phyloP scores from a whole-genome alignment of 202 grass and related monocot genomes.

The Carex arenaria region DNA sequence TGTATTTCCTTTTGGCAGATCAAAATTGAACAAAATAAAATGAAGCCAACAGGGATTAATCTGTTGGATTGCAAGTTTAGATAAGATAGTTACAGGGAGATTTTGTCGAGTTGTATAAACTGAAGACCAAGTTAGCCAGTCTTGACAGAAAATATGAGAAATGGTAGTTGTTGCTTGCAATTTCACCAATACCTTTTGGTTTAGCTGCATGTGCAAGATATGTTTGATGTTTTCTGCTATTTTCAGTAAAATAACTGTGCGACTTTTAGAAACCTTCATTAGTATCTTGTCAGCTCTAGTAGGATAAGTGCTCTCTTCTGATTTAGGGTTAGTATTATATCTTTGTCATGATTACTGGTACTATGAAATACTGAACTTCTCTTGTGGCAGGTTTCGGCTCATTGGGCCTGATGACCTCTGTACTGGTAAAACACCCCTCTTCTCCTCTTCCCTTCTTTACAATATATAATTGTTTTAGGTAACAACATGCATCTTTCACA shows the following conservation, averaged over 20 bases:
- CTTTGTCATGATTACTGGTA: background rate
- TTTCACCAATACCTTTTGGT: background rate
- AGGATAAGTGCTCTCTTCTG: background rate
- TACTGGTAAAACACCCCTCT: slow-evolving; percentile 41
- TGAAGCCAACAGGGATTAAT: background rate
- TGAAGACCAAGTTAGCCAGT: background rate
- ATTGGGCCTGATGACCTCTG: slow-evolving; percentile 75
- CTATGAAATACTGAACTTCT: background rate
- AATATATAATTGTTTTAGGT: slow-evolving; percentile 15
- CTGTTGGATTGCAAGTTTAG: background rate
- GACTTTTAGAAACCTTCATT: background rate
- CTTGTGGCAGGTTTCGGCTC: slow-evolving; percentile 82
- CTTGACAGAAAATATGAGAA: background rate
- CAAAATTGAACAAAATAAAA: background rate
- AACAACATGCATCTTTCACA: slow-evolving; percentile 40
- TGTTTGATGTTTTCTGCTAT: background rate
- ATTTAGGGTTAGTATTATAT: background rate
- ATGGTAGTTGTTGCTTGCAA: background rate
- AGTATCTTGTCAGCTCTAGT: background rate
- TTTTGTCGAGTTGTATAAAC: background rate
- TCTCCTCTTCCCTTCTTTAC: slow-evolving; percentile 20
- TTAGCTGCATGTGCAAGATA: background rate
- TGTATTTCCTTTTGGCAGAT: background rate
- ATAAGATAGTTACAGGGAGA: background rate
- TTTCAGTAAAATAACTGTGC: background rate